phyloP scores from a whole-genome alignment of 805 yeast genomes.

The Zygotorulaspora danielsina region DNA sequence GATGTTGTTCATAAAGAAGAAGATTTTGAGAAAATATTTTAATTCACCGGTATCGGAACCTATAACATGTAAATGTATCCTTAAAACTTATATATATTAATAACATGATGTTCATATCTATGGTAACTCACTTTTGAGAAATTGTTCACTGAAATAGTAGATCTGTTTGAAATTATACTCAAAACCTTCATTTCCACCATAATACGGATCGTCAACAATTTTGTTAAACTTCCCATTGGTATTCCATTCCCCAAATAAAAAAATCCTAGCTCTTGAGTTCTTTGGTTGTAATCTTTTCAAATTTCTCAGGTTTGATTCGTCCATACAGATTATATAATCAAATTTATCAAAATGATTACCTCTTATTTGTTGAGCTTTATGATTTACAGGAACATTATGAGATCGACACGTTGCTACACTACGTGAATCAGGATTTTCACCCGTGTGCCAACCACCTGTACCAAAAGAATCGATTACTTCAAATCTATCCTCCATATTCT shows the following conservation, averaged over 20 bases:
- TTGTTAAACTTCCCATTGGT: slow-evolving; percentile 45
- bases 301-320: slow-evolving; percentile 52
- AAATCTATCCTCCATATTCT: slow-evolving; percentile 43
- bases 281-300: slow-evolving; percentile 52
- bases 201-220: slow-evolving; percentile 86
- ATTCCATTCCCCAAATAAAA: slow-evolving; percentile 79
- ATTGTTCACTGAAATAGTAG: slow-evolving; percentile 66
- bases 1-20: slow-evolving; percentile 40
- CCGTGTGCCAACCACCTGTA: slow-evolving; percentile 78
- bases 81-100: slow-evolving; percentile 7
- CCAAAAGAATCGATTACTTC: slow-evolving; percentile 78
- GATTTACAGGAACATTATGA: slow-evolving; percentile 71
- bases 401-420: slow-evolving; percentile 61
- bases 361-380: slow-evolving; percentile 66
- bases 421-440: slow-evolving; percentile 76
- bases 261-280: slow-evolving; percentile 44
- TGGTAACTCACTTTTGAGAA: slow-evolving; percentile 48
- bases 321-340: slow-evolving; percentile 71
- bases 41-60: slow-evolving; percentile 2
- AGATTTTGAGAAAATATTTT: slow-evolving; percentile 43
- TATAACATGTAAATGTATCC: slow-evolving; percentile 6
- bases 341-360: slow-evolving; percentile 49
- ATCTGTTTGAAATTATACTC: slow-evolving; percentile 75
- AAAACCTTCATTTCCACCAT: slow-evolving; percentile 82
- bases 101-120: slow-evolving; percentile 10